These are phyloP conservation scores for Posidonia oceanica DNA, from an alignment of 116 monocot species.

Conservation along the genomic window DNA sequence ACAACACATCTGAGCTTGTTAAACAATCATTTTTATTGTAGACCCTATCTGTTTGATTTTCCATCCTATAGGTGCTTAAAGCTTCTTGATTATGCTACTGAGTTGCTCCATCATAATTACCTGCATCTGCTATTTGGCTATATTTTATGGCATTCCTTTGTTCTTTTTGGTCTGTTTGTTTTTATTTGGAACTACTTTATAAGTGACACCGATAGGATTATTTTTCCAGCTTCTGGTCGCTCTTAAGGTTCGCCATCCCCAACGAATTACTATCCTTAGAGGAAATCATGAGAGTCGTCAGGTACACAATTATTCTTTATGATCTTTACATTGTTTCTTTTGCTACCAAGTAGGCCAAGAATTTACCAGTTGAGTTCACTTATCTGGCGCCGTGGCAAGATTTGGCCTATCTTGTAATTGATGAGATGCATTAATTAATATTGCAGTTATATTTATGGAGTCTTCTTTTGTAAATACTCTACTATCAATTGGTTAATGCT, in stretches of 20 bases:
- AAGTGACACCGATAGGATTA: not conserved
- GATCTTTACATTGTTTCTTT: not conserved
- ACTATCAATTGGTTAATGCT: not conserved
- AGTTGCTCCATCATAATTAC: too few species aligned
- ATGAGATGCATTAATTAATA: not conserved
- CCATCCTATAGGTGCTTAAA: too few species aligned
- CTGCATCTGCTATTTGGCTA: too few species aligned
- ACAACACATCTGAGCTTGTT: too few species aligned
- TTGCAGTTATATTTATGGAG: conserved; percentile 6
- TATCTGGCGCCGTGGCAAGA: not conserved
- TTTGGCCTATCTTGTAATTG: not conserved
- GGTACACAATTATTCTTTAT: conserved; percentile 26
- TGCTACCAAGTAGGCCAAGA: not conserved
- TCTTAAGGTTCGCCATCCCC: conserved; percentile 82
- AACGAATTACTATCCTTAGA: conserved; percentile 87
- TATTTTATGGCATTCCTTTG: too few species aligned
- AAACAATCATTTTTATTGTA: too few species aligned
- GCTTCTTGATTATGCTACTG: too few species aligned
- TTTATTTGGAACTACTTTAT: too few species aligned
- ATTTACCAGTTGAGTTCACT: not conserved
- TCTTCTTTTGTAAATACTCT: not conserved
- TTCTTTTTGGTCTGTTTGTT: too few species aligned
- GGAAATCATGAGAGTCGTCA: conserved; percentile 97
- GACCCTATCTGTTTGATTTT: too few species aligned
- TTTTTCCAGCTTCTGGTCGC: conserved; percentile 75